Evolutionary conservation across 331 rosid genomes (phyloP), one percentile per base, ranked within the genome.

Genomic region (Malus hybrid): DNA sequence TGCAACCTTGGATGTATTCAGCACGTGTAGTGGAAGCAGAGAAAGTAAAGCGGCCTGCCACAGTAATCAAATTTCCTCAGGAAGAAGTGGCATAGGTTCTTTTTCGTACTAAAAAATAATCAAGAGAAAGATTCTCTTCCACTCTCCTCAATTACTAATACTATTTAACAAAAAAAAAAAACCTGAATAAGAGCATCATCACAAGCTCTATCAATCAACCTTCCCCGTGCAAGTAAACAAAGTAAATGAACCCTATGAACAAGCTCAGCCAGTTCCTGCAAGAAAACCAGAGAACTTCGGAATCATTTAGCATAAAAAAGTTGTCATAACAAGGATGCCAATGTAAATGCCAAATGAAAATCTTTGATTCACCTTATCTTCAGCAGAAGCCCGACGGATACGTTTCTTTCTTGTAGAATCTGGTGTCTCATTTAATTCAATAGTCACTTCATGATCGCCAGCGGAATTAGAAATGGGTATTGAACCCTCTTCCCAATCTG

Each of bases 191-290:
- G 90, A 80, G 90, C 86, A 80, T 94, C 92, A 62, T 91, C 90
- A 74, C 98, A 94, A 79, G 90, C 95, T 57, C 67, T 77, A 83
- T 91, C 97, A 68, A 90, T 82, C 77, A 88, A 72, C 85, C 96
- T 94, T 80, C 99, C 98, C 61, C 97, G 96, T 75, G 91, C 96
- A 67, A 94, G 93, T 83, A 91, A 83, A 87, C 96, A 94, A 70
- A 94, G 97, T 82, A 94, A 83, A 86, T 94, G 97, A 85, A 82
- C 92, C 84, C 83, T 91, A 80, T 94, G 99, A 76, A 90, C 91
- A 67, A 88, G 89, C 88, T 91, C 96, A 50, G 99, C 90, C 76
- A 81, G 33, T 79, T 87, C 96, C 99, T 91, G 86, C 67, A 77
- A 72, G 73, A 73, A 71, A 28, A 28, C 60, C 46, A 55, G 24